Evolutionary conservation across 495 filamentous ascomycete genomes (phyloP).

Genomic region (Halenospora varia): DNA sequence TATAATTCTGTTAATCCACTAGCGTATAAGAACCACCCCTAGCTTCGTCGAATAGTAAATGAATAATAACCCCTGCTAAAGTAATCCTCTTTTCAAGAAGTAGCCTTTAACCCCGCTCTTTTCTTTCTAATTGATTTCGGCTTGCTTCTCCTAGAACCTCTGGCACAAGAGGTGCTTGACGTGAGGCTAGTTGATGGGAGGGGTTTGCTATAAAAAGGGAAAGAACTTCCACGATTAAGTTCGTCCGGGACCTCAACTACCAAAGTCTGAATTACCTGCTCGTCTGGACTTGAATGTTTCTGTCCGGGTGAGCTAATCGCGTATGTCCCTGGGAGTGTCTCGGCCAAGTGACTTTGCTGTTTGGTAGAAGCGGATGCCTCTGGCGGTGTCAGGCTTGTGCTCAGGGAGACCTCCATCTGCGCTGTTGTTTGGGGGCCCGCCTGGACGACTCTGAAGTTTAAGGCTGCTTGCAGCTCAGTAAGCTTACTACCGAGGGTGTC

Average conservation of each 20-base stretch:
- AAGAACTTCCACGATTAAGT: not conserved
- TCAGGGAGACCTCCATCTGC: not conserved
- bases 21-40: too few species aligned
- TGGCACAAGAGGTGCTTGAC: not conserved
- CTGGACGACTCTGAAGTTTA: not conserved
- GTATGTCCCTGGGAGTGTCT: not conserved
- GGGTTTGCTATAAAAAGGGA: not conserved
- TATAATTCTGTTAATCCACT: too few species aligned
- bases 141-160: not conserved
- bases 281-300: not conserved
- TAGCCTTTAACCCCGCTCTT: not conserved
- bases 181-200: not conserved
- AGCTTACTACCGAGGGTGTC: conserved; percentile 2
- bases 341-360: not conserved
- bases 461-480: conserved; percentile 2
- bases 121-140: not conserved
- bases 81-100: not conserved
- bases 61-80: not conserved
- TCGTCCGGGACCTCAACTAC: not conserved
- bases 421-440: too few species aligned
- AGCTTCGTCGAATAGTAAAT: too few species aligned
- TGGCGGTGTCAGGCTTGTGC: not conserved
- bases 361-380: not conserved
- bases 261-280: not conserved
- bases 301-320: not conserved